phyloP scores from a whole-genome alignment of 371 early-diverging fungal species.

The Rhizomucor miehei region DNA sequence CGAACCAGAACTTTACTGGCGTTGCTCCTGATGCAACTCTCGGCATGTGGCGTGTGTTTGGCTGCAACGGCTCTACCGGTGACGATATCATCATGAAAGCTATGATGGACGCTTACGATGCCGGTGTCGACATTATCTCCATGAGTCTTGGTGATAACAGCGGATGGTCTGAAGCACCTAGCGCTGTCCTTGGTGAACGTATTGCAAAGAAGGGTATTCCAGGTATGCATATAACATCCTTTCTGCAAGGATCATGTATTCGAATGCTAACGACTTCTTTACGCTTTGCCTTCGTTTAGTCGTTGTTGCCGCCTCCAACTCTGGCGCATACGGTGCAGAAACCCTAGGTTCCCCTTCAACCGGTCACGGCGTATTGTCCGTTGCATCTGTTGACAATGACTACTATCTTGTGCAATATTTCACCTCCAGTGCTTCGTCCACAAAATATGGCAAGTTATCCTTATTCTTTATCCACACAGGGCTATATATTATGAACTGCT shows the following conservation, averaged over 20 bases:
- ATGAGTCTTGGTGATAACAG: slow-evolving; percentile 65
- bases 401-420: slow-evolving; percentile 23
- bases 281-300: slow-evolving; percentile 14
- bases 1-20: slow-evolving; percentile 45
- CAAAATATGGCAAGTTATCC: slow-evolving; percentile 2
- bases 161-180: slow-evolving; percentile 46
- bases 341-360: slow-evolving; percentile 46
- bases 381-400: slow-evolving; percentile 56
- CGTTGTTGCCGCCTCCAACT: slow-evolving; percentile 56
- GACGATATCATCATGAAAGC: slow-evolving; percentile 63
- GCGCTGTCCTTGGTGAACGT: slow-evolving; percentile 37
- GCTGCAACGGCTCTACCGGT: slow-evolving; percentile 54
- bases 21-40: slow-evolving; percentile 61
- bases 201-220: slow-evolving; percentile 30
- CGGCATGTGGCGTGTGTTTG: slow-evolving; percentile 59
- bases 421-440: slow-evolving; percentile 6
- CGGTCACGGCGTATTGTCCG: slow-evolving; percentile 42
- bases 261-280: background rate
- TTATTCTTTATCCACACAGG: too few species aligned
- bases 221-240: slow-evolving; percentile 10
- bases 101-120: slow-evolving; percentile 56
- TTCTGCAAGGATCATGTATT: background rate
- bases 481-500: too few species aligned
- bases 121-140: slow-evolving; percentile 56
- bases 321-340: slow-evolving; percentile 44